Base-by-base conservation (phyloP, 2,329 filamentous ascomycete genomes). In the Aspergillus terreus region DNA sequence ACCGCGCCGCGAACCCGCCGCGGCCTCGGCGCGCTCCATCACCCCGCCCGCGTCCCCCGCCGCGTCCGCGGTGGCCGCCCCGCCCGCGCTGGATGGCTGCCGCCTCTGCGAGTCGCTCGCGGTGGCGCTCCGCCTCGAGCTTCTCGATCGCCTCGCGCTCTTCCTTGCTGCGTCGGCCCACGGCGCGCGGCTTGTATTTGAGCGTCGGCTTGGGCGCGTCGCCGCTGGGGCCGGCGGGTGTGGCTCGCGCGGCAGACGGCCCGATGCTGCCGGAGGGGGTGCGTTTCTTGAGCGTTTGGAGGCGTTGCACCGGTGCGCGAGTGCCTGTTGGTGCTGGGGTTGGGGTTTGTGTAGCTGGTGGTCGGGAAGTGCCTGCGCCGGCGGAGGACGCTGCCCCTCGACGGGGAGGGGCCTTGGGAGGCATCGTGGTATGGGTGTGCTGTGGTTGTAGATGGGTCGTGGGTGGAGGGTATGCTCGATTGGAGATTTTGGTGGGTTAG, bases 71-170 rank as follows among this genome's bases (percentile, higher is more conserved):
- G 27, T 9, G 27, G 3, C 27, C 27, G 27, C 27, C 27, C 7
- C 27, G 27, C 3, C 27, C 27, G 35, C 62, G 66, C 58, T 66
- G 66, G 17, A 66, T 73, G n/a, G 70, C 72, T 19, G 67, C 71
- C 9, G 66, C 72, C 55, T 74, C 73, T 36, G 63, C 65, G 32
- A 73, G 52, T 44, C 72, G 64, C 54, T 73, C 70, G 35, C 64
- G 66, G 36, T 70, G 48, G 21, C 72, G 66, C 58, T 75, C 66
- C 44, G 69, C 69, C 58, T 77, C 75, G 6, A 71, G 58, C 46
- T 65, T 68, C 61, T 74, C 70, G 1, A 71, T 67, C 9, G 68
- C 71, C 40, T 76, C 73, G 54, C 74, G 71, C 58, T 76, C 74
- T 51, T 73, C 72, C 58, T 76, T 75, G 54, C 70, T 74, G 44